Evolutionary conservation across 176 grass and related monocot species (phyloP).

Genomic region (Carex myosuroides): DNA sequence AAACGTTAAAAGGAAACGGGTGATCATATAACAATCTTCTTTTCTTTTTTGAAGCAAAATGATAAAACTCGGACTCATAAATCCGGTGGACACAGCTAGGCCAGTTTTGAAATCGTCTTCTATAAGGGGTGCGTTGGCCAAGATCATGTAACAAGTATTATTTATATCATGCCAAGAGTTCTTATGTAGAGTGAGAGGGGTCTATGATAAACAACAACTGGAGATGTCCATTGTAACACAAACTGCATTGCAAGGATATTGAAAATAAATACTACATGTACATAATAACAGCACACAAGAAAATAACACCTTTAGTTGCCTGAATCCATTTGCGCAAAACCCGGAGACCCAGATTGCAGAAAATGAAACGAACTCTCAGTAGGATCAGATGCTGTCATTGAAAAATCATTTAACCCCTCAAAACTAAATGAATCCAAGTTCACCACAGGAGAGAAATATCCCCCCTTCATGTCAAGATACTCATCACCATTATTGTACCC

Average conservation of each 20-base stretch:
- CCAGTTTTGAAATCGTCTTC: no score
- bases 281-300: neutral
- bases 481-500: slow-evolving; percentile 22
- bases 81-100: no score
- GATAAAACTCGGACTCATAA: no score
- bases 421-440: slow-evolving; percentile 42
- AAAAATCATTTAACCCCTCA: slow-evolving; percentile 26
- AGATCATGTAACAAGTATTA: no score
- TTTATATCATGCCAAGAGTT: no score
- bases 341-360: slow-evolving; percentile 20
- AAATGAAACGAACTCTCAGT: slow-evolving; percentile 20
- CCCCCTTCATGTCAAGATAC: slow-evolving; percentile 41
- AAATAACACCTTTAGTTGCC: neutral
- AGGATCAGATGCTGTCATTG: slow-evolving; percentile 14
- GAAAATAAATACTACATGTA: neutral
- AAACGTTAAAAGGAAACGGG: no score
- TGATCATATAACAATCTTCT: no score
- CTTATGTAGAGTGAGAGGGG: no score
- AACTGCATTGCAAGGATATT: neutral
- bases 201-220: no score
- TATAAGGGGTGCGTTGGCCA: no score
- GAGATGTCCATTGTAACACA: no score
- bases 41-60: no score
- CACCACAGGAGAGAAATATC: slow-evolving; percentile 25
- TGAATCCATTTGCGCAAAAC: slow-evolving; percentile 74